These are phyloP conservation scores for Penicillium diatomitis DNA, from an alignment of 495 filamentous ascomycete genomes.

Conservation along the genomic window DNA sequence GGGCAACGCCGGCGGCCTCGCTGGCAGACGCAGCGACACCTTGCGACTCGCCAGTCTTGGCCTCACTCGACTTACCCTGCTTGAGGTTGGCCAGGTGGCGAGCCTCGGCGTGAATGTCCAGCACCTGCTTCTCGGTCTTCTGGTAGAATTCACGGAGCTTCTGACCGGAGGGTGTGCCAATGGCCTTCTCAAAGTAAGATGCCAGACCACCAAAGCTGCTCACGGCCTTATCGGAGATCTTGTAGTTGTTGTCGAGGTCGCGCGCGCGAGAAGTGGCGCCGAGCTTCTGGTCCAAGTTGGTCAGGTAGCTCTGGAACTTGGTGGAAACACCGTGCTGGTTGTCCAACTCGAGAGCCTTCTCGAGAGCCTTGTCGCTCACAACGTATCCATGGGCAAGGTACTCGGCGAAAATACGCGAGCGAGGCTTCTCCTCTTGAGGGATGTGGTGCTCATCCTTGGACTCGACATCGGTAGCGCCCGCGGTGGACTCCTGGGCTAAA, in stretches of 20 bases:
- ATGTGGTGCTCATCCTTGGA: conserved; percentile 56
- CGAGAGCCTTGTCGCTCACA: conserved; percentile 74
- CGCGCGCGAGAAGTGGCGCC: conserved; percentile 71
- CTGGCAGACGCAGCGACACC: conserved; percentile 17
- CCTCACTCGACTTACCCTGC: conserved; percentile 50
- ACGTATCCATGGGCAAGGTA: conserved; percentile 91
- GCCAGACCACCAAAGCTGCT: conserved; percentile 56
- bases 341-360: conserved; percentile 80
- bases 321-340: conserved; percentile 77
- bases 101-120: conserved; percentile 89
- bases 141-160: conserved; percentile 80
- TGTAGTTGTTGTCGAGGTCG: conserved; percentile 65
- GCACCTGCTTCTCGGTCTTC: conserved; percentile 69
- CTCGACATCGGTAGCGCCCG: conserved; percentile 39
- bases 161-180: conserved; percentile 74
- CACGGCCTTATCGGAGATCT: conserved; percentile 56
- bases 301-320: conserved; percentile 64
- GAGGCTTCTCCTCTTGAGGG: conserved; percentile 90
- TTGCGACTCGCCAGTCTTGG: conserved; percentile 5
- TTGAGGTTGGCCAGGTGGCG: conserved; percentile 79
- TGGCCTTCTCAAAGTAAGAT: conserved; percentile 88
- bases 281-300: conserved; percentile 70
- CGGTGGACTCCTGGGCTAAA: conserved; percentile 45
- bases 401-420: conserved; percentile 85
- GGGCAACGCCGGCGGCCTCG: conserved; percentile 8